phyloP scores from a whole-genome alignment of 352 stramenopile species.

The Globisporangium cederbergense region DNA sequence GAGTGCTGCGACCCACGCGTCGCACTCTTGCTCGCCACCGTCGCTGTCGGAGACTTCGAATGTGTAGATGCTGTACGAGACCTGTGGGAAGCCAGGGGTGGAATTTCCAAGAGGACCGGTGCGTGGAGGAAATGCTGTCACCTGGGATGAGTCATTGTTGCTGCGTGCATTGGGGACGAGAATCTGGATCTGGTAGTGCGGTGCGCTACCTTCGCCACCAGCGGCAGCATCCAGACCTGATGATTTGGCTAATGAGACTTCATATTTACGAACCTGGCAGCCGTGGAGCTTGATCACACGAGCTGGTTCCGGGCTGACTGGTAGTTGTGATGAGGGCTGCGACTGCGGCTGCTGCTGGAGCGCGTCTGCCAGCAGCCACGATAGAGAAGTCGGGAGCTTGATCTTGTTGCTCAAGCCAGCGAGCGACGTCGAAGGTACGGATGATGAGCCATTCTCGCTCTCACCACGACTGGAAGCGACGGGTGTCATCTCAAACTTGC shows the following conservation, averaged over 20 bases:
- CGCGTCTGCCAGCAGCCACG: slow-evolving; percentile 50
- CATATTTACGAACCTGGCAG: slow-evolving; percentile 41
- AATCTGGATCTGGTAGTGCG: slow-evolving; percentile 34
- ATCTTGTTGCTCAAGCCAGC: slow-evolving; percentile 30
- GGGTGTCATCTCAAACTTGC: slow-evolving; percentile 51
- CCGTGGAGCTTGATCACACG: slow-evolving; percentile 43
- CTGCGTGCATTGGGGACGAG: slow-evolving; percentile 23
- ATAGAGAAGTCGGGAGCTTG: slow-evolving; percentile 45
- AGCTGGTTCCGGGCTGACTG: slow-evolving; percentile 12
- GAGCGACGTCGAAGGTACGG: slow-evolving; percentile 8
- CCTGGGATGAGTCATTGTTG: not conserved
- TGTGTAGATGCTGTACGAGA: slow-evolving; percentile 35
- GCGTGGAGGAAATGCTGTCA: not conserved
- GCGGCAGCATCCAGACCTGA: not conserved
- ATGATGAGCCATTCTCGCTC: not conserved
- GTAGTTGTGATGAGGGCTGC: not conserved
- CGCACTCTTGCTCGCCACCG: slow-evolving; percentile 14
- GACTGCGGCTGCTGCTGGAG: slow-evolving; percentile 18
- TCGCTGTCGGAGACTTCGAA: slow-evolving; percentile 29
- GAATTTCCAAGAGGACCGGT: not conserved
- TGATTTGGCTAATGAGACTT: slow-evolving; percentile 6
- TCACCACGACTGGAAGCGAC: slow-evolving; percentile 15
- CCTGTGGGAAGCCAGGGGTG: not conserved
- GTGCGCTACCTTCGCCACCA: not conserved
- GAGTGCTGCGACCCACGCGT: slow-evolving; percentile 34